Evolutionary conservation across 441 rosid species (phyloP).

Genomic region (Jatropha podagrica): DNA sequence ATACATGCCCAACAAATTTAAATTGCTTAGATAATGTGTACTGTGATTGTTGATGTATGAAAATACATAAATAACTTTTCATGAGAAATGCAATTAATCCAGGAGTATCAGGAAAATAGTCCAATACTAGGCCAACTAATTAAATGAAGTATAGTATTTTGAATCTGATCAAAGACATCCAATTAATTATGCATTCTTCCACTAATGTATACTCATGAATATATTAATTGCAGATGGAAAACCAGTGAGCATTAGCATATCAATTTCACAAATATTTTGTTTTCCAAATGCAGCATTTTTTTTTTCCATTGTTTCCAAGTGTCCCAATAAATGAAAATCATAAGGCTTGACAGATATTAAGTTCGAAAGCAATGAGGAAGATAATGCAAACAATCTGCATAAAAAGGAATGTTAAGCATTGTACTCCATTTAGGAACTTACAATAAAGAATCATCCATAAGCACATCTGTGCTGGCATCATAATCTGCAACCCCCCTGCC

Average conservation of each 20-base stretch:
- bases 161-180: not conserved
- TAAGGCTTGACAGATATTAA: not conserved
- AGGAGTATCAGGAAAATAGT: not conserved
- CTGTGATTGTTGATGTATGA: not conserved
- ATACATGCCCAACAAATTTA: not conserved
- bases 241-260: not conserved
- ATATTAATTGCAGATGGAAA: not conserved
- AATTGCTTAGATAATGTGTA: not conserved
- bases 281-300: not conserved
- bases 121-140: not conserved
- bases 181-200: not conserved
- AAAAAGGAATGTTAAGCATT: not conserved
- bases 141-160: not conserved
- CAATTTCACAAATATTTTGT: not conserved
- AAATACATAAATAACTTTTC: not conserved
- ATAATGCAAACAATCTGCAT: not conserved
- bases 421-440: slow-evolving; percentile 18
- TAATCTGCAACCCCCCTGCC: slow-evolving; percentile 36
- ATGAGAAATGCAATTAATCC: not conserved
- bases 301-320: not conserved
- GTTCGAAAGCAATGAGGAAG: not conserved
- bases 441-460: slow-evolving; percentile 38
- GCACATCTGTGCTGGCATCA: slow-evolving; percentile 36
- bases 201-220: not conserved
- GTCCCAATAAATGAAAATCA: not conserved